Conservation (phyloP, 768 basidiomycete genomes). For the Butyriboletus loyo region DNA sequence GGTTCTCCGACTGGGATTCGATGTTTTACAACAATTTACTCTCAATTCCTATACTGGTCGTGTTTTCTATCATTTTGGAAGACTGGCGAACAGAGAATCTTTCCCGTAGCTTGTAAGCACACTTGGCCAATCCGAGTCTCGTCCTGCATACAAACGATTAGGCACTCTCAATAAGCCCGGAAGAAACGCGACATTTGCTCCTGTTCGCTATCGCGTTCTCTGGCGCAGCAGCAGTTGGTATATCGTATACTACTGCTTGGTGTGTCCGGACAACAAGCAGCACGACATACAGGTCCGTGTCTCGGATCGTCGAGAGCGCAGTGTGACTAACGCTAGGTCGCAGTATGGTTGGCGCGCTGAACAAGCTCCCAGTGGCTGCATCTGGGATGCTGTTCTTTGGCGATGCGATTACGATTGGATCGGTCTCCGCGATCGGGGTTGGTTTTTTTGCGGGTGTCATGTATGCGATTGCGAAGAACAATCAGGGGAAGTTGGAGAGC, state of each 20-base stretch:
- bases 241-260: slow-evolving; percentile 99
- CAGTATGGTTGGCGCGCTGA: slow-evolving; percentile 96
- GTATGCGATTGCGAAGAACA: slow-evolving; percentile 93
- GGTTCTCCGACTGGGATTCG: slow-evolving; percentile 97
- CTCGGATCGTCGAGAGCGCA: background rate
- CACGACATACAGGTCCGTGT: slow-evolving; percentile 88
- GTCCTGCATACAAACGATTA: background rate
- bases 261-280: slow-evolving; percentile 94
- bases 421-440: slow-evolving; percentile 79
- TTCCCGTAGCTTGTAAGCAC: slow-evolving; percentile 81
- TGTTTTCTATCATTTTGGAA: slow-evolving; percentile 83
- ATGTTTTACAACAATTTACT: slow-evolving; percentile 99
- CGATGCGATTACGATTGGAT: slow-evolving; percentile 82
- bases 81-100: slow-evolving; percentile 86
- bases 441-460: slow-evolving; percentile 92
- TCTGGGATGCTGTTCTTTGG: slow-evolving; percentile 99
- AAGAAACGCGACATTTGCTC: slow-evolving; percentile 71
- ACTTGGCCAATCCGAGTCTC: background rate
- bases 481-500: slow-evolving; percentile 77
- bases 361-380: slow-evolving; percentile 96
- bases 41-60: slow-evolving; percentile 83
- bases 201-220: slow-evolving; percentile 91
- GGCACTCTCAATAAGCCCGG: slow-evolving; percentile 55
- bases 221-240: slow-evolving; percentile 95
- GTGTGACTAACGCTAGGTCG: slow-evolving; percentile 7